Percentiles rank a stretch among this genome's conserved stretches.
phyloP scores from a whole-genome alignment of 202 grass and related monocot genomes.

The Musa balbisiana region DNA sequence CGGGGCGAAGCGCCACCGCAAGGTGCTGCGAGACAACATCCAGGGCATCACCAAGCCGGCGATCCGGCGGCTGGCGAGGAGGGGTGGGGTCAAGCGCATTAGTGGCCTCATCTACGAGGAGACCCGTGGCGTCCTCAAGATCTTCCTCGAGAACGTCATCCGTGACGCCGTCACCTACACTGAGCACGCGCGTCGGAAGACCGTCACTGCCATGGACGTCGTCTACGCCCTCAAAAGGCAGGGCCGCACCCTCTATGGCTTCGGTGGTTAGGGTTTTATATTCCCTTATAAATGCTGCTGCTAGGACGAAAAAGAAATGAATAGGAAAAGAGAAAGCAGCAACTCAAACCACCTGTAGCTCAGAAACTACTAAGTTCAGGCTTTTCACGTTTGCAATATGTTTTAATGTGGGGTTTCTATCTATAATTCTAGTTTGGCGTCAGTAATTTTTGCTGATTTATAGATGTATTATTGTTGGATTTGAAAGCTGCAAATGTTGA shows the following conservation, averaged over 20 bases:
- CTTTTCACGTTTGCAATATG: too few relatives aligned
- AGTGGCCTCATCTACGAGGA: constrained; percentile 23
- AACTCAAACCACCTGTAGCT: too few relatives aligned
- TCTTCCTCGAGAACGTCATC: constrained; percentile 30
- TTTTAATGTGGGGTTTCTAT: too few relatives aligned
- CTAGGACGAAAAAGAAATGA: too few relatives aligned
- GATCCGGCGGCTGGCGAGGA: not conserved
- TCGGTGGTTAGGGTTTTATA: constrained; percentile 8
- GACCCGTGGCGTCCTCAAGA: constrained; percentile 23
- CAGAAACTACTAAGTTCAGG: too few relatives aligned
- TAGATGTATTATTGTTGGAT: too few relatives aligned
- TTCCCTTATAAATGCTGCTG: too few relatives aligned
- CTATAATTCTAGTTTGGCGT: too few relatives aligned
- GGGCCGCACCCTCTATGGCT: constrained; percentile 27
- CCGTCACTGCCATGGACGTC: constrained; percentile 28
- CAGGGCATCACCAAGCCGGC: constrained; percentile 12
- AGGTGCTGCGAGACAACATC: constrained; percentile 2
- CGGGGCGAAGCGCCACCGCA: constrained; percentile 1
- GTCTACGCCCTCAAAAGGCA: constrained; percentile 24
- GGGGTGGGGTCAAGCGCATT: constrained; percentile 24
- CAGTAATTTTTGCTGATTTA: too few relatives aligned
- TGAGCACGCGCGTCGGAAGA: constrained; percentile 25
- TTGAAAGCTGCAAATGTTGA: too few relatives aligned
- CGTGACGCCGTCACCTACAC: constrained; percentile 27
- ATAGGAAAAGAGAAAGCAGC: too few relatives aligned